Percentiles rank a stretch among this genome's conserved stretches.
phyloP scores from a whole-genome alignment of 441 rosid genomes.

The Corymbia citriodora region DNA sequence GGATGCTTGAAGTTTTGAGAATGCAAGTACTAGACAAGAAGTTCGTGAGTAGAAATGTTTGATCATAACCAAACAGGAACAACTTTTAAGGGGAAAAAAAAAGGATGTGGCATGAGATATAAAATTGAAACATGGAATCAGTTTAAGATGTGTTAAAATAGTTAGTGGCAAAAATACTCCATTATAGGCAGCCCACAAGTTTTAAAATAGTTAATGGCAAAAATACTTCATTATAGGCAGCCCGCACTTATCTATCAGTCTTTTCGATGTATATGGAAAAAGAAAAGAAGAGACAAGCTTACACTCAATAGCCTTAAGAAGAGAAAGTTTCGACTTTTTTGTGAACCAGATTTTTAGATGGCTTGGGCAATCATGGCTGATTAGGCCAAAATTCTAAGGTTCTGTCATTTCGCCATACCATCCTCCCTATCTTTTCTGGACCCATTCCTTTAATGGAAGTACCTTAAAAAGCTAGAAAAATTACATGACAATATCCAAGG shows the following conservation, averaged over 20 bases:
- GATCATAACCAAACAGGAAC: background rate
- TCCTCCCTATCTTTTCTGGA: background rate
- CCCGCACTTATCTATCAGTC: background rate
- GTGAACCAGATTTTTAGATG: background rate
- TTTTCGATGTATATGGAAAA: background rate
- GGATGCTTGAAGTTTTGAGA: background rate
- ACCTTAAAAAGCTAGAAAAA: background rate
- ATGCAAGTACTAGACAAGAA: background rate
- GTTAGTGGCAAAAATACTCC: background rate
- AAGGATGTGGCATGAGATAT: background rate
- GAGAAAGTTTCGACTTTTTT: background rate
- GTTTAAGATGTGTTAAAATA: background rate
- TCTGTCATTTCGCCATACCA: background rate
- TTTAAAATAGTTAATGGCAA: background rate
- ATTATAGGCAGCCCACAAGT: background rate
- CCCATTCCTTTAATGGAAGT: background rate
- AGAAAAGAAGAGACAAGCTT: background rate
- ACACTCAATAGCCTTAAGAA: background rate
- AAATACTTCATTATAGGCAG: background rate
- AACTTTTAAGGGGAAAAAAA: background rate
- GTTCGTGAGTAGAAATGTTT: background rate
- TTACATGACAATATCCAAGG: background rate
- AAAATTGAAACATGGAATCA: background rate
- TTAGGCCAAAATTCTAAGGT: background rate
- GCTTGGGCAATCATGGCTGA: background rate